Conservation (phyloP, 345 rosid genomes). For the Anacardium occidentale region DNA sequence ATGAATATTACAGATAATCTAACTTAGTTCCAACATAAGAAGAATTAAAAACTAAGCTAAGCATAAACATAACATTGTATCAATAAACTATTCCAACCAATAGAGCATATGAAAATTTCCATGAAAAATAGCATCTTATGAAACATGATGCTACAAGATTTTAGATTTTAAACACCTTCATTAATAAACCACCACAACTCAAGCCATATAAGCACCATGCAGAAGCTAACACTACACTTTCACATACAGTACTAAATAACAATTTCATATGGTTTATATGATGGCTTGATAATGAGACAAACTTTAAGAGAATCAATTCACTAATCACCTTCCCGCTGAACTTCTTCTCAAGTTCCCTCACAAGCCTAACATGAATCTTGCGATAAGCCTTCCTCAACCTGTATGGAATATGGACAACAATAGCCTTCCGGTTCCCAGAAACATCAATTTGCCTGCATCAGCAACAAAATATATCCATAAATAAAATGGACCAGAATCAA, state of each 20-base stretch:
- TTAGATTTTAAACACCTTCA: not conserved
- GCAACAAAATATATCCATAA: not conserved
- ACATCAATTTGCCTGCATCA: conserved; percentile 73
- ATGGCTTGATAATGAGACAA: not conserved
- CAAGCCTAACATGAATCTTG: conserved; percentile 79
- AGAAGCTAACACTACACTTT: not conserved
- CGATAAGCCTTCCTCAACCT: conserved; percentile 75
- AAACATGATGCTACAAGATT: too few relatives aligned
- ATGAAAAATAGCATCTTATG: too few relatives aligned
- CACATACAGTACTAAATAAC: not conserved
- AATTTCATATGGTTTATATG: not conserved
- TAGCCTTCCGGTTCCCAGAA: conserved; percentile 69
- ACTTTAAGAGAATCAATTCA: not conserved
- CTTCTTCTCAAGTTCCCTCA: conserved; percentile 89
- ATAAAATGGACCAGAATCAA: not conserved
- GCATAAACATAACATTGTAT: not conserved
- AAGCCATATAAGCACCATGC: not conserved
- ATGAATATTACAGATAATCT: not conserved
- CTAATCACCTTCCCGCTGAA: conserved; percentile 71
- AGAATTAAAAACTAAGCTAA: not conserved
- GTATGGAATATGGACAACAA: conserved; percentile 75
- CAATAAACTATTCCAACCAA: not conserved
- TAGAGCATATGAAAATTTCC: not conserved
- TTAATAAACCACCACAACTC: not conserved
- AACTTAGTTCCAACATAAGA: not conserved